Base-by-base conservation (phyloP, 169 alveolate species). In the Neospora caninum region DNA sequence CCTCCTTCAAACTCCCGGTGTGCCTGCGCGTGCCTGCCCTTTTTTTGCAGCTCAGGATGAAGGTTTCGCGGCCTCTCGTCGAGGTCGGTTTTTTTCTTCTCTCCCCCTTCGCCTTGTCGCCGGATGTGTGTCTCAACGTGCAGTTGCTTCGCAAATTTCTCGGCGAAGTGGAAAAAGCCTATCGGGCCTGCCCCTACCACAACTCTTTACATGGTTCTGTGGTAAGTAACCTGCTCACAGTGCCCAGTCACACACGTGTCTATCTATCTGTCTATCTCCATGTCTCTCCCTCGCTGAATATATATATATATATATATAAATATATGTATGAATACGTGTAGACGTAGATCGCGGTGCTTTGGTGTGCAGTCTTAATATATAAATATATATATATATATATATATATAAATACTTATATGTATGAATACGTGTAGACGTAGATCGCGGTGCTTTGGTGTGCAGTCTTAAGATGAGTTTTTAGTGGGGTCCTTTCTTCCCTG, bases 21-120 rank as follows among this genome's bases (percentile, higher is more conserved):
- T 13, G 58, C 58, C 13, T 49, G 58, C 13, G 22, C 58, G 58
- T 49, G 58, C 22, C 58, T 49, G 58, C 13, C 58, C 13, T 49
- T 82, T 34, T 41, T 82, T 34, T 41, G 29, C 89, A 82, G 67
- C 89, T 82, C 54, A 41, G 38, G 67, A 1, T 22, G 67, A 38
- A 42, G 64, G 25, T 82, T 18, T 6, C 89, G 20, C 89, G 89
- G 42, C 94, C 94, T 20, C 31, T 91, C 58, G 53, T 78, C 13
- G 91, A 70, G 22, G 94, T 73, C 25, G 94, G 94, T 7, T 78
- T n/a, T 29, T 7, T 58, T 13, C 54, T 91, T n/a, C 89, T 91
- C n/a, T 91, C 94, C 38, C 94, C 94, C 20, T 91, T 91, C 64
- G 58, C 53, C 70, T 42, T 91, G 41, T 91, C 94, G 43, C 91